These are phyloP conservation scores for Boletus coccyginus DNA, from an alignment of 768 basidiomycete species.

Conservation along the genomic window DNA sequence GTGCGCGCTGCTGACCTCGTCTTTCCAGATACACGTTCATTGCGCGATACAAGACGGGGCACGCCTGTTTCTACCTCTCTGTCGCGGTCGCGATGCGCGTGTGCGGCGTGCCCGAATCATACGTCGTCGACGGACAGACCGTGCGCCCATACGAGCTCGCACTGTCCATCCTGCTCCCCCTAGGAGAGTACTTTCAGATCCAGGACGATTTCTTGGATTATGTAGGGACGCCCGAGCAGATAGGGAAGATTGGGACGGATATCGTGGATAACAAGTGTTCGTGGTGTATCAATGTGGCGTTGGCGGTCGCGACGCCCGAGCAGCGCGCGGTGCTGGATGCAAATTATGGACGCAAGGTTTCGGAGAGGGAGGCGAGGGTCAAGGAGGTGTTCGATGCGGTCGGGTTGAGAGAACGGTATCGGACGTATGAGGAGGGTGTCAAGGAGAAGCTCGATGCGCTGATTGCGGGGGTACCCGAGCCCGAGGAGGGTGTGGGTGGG, in stretches of 20 bases:
- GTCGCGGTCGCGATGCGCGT: slow-evolving; percentile 92
- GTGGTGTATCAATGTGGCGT: slow-evolving; percentile 91
- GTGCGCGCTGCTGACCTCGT: too few relatives aligned
- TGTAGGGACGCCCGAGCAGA: slow-evolving; percentile 82
- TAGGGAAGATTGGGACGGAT: slow-evolving; percentile 97
- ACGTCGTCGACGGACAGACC: slow-evolving; percentile 38
- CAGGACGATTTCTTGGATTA: slow-evolving; percentile 98
- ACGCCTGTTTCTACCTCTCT: slow-evolving; percentile 98
- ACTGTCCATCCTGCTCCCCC: slow-evolving; percentile 77
- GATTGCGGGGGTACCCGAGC: slow-evolving; percentile 75
- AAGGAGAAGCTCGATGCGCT: slow-evolving; percentile 63
- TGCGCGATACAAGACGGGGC: slow-evolving; percentile 96
- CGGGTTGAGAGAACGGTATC: slow-evolving; percentile 64
- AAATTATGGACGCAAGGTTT: slow-evolving; percentile 61
- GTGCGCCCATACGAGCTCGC: slow-evolving; percentile 70
- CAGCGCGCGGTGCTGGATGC: slow-evolving; percentile 61
- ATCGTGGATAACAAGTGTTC: slow-evolving; percentile 99
- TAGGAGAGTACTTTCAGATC: slow-evolving; percentile 98
- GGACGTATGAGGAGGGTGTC: slow-evolving; percentile 72
- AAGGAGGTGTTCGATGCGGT: slow-evolving; percentile 73
- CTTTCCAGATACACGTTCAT: slow-evolving; percentile 76
- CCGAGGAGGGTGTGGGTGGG: slow-evolving; percentile 36
- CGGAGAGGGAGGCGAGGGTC: slow-evolving; percentile 49
- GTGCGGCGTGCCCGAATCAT: slow-evolving; percentile 55
- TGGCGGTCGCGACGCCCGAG: slow-evolving; percentile 53